phyloP scores from a whole-genome alignment of 805 yeast species.

The Spathaspora passalidarum region DNA sequence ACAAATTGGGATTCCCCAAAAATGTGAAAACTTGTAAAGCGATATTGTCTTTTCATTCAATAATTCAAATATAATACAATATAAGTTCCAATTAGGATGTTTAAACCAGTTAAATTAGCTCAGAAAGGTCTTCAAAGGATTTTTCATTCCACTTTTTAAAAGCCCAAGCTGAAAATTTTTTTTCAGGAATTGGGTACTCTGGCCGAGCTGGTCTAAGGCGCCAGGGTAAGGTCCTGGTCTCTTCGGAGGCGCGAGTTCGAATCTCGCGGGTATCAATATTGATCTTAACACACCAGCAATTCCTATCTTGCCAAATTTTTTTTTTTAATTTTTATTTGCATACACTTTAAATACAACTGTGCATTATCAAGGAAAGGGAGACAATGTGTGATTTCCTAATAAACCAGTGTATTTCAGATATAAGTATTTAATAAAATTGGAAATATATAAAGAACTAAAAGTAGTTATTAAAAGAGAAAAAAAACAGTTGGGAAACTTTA shows the following conservation, averaged over 20 bases:
- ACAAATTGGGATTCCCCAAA: no score
- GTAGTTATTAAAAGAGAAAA: background rate
- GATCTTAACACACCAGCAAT: constrained; percentile 28
- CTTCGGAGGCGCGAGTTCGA: constrained; percentile 47
- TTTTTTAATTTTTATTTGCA: constrained; percentile 7
- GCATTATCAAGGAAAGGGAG: background rate
- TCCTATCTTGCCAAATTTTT: constrained; percentile 16
- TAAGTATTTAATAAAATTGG: background rate
- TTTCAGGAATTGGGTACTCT: constrained; percentile 34
- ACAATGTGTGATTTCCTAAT: background rate
- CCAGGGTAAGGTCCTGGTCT: constrained; percentile 47
- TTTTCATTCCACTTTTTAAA: background rate
- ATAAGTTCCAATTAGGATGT: no score
- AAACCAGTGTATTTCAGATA: background rate
- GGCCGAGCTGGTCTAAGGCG: constrained; percentile 46
- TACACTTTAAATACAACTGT: background rate
- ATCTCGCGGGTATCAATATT: constrained; percentile 41
- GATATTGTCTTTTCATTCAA: no score
- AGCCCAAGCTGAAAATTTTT: background rate
- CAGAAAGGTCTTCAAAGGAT: background rate
- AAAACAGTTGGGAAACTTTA: background rate
- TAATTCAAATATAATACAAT: no score
- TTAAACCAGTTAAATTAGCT: background rate
- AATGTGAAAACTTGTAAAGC: no score
- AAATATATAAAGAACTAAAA: background rate